Conservation (phyloP, 2,329 filamentous ascomycete genomes). For the Sporothrix euskadiensis region DNA sequence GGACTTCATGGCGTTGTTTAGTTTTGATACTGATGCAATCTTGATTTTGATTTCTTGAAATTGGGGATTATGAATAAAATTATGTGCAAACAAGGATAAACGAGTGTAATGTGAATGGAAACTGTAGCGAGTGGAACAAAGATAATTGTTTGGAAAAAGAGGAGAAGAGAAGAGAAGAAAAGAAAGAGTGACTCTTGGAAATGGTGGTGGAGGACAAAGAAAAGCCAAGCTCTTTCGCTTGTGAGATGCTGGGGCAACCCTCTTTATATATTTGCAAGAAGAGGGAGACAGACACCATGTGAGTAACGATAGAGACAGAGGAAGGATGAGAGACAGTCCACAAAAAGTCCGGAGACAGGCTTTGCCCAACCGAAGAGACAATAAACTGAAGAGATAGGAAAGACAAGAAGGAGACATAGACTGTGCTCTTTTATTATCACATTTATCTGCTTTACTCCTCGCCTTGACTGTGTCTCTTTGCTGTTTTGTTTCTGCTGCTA, state of each 20-base stretch:
- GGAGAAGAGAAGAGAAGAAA: background rate
- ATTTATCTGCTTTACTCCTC: background rate
- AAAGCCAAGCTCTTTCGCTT: background rate
- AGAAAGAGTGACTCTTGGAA: background rate
- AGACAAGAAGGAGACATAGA: background rate
- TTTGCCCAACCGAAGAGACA: background rate
- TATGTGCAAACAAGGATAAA: background rate
- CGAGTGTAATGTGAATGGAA: background rate
- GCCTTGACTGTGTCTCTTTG: background rate
- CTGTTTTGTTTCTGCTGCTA: background rate
- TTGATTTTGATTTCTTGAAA: background rate
- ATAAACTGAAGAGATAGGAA: background rate
- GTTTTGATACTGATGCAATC: background rate
- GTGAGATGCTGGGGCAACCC: background rate
- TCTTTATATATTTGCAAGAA: conserved; percentile 14
- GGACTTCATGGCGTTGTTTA: conserved; percentile 7
- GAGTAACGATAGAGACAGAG: background rate
- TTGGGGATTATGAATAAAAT: background rate
- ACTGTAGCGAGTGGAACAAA: conserved; percentile 3
- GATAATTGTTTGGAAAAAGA: background rate
- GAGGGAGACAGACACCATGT: background rate
- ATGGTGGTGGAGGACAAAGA: background rate
- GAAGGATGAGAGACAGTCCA: background rate
- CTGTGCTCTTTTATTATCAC: background rate
- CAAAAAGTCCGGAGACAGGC: background rate